Percentiles rank a stretch among this genome's conserved stretches.
Conservation (phyloP, 306 rosid genomes). For the Astragalus membranaceus region DNA sequence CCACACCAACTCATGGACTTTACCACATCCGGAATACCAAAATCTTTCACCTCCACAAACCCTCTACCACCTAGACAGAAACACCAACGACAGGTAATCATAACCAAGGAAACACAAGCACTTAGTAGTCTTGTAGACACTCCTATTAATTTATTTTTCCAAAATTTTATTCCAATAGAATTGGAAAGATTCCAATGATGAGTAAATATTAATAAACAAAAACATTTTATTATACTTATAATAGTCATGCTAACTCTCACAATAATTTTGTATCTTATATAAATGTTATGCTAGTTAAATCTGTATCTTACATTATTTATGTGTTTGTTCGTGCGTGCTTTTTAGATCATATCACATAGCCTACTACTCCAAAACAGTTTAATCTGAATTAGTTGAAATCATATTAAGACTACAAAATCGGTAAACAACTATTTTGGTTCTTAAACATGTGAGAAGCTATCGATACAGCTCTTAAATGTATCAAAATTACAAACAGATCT, state of each 20-base stretch:
- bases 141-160: not conserved
- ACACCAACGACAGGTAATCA: not conserved
- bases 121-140: not conserved
- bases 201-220: not conserved
- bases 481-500: too few species aligned
- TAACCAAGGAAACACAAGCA: not conserved
- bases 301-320: not conserved
- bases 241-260: not conserved
- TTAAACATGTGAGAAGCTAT: too few species aligned
- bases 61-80: conserved; percentile 72
- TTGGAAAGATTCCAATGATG: not conserved
- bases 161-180: not conserved
- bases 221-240: too few species aligned
- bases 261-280: not conserved
- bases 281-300: not conserved
- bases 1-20: conserved; percentile 97
- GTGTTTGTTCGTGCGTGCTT: not conserved
- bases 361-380: not conserved
- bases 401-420: too few species aligned
- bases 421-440: too few species aligned
- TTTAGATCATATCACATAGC: not conserved
- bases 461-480: too few species aligned
- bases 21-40: conserved; percentile 73
- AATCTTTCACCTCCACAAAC: conserved; percentile 93
- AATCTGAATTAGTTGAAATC: not conserved